Evolutionary conservation across 345 rosid species (phyloP).

Genomic region (Aurinia saxatilis): DNA sequence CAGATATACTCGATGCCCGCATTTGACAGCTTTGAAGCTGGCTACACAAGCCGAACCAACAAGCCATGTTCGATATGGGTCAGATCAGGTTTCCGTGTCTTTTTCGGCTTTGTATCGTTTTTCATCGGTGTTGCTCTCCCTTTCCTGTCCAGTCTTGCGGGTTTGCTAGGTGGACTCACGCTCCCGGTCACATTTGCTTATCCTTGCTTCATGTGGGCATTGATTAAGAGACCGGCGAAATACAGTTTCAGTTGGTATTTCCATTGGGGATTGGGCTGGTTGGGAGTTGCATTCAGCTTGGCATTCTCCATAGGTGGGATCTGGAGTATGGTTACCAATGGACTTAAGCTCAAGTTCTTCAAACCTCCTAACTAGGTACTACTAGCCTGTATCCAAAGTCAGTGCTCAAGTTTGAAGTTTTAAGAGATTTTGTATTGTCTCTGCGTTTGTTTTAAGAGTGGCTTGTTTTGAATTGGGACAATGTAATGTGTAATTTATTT

Average conservation of each 20-base stretch:
- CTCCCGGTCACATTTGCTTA: constrained; percentile 94
- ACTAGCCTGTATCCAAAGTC: not conserved
- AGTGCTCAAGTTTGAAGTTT: constrained; percentile 4
- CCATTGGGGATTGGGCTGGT: constrained; percentile 92
- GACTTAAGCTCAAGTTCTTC: constrained; percentile 86
- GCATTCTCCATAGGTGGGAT: constrained; percentile 91
- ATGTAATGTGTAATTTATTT: constrained; percentile 8
- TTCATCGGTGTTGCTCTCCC: constrained; percentile 96
- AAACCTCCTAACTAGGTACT: constrained; percentile 49
- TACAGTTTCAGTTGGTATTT: constrained; percentile 95
- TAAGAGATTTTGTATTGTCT: not conserved
- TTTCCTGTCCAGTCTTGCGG: constrained; percentile 84
- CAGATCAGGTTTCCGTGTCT: constrained; percentile 85
- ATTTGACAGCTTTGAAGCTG: constrained; percentile 92
- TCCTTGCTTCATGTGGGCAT: constrained; percentile 99
- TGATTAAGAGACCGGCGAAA: constrained; percentile 68
- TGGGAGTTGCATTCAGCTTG: constrained; percentile 83
- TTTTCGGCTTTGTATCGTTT: constrained; percentile 70
- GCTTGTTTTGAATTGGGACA: constrained; percentile 1
- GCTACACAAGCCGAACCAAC: constrained; percentile 92
- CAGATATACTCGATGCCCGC: constrained; percentile 97
- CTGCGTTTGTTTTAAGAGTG: constrained; percentile 14
- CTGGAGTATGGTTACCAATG: constrained; percentile 83
- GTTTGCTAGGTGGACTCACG: constrained; percentile 86
- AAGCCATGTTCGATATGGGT: constrained; percentile 97